Percentiles rank a stretch among this genome's conserved stretches.
phyloP scores from a whole-genome alignment of 2,329 filamentous ascomycete genomes.

The Epichloe uncinata region DNA sequence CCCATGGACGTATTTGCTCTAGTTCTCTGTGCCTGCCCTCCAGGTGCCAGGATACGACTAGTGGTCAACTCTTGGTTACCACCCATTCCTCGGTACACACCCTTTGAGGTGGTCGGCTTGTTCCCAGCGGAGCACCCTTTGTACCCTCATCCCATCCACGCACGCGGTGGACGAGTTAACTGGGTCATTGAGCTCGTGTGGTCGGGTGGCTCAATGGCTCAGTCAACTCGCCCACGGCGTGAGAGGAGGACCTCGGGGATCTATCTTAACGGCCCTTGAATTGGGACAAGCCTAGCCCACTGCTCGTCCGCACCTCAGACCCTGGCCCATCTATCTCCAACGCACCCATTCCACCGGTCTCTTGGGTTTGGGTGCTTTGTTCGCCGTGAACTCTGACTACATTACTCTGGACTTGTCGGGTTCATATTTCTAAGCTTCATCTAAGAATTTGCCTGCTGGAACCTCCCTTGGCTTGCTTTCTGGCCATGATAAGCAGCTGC shows the following conservation, averaged over 20 bases:
- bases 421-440: not conserved
- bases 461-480: not conserved
- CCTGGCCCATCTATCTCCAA: constrained; percentile 4
- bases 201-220: too few species aligned
- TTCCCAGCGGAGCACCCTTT: not conserved
- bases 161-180: too few species aligned
- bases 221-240: too few species aligned
- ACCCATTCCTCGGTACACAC: constrained; percentile 1
- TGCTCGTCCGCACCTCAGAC: not conserved
- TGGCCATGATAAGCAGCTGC: not conserved
- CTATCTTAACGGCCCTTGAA: constrained; percentile 8
- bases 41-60: not conserved
- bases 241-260: constrained; percentile 4
- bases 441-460: not conserved
- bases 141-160: not conserved
- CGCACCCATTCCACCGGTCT: constrained; percentile 7
- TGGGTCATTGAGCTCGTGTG: too few species aligned
- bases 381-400: not conserved
- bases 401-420: not conserved
- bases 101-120: not conserved
- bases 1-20: not conserved
- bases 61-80: not conserved
- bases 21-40: not conserved
- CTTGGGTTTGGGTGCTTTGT: not conserved
- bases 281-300: constrained; percentile 1